phyloP scores from a whole-genome alignment of 352 stramenopile genomes.

The Blastocystis sp. region DNA sequence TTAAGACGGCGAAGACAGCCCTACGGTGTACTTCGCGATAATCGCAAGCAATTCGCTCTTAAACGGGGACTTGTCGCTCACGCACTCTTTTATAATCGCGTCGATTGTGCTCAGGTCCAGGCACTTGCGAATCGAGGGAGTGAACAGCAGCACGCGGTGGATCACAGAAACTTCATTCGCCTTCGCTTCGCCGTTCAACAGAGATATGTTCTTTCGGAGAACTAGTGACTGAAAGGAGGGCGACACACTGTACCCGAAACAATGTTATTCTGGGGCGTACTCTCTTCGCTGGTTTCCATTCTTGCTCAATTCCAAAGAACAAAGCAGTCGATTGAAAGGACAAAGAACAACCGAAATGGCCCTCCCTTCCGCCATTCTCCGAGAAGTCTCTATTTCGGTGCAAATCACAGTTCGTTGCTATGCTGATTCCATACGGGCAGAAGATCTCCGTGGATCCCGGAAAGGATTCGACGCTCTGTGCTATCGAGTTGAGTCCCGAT shows the following conservation, averaged over 20 bases:
- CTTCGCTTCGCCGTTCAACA: slow-evolving; percentile 29
- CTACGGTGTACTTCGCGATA: slow-evolving; percentile 57
- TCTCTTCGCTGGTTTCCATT: neutral
- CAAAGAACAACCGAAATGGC: too few species aligned
- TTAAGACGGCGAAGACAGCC: neutral
- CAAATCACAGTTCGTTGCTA: neutral
- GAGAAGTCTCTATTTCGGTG: neutral
- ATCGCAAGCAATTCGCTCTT: slow-evolving; percentile 22
- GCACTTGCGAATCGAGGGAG: slow-evolving; percentile 63
- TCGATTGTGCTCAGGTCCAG: slow-evolving; percentile 36
- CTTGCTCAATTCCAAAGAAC: too few species aligned
- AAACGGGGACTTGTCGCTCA: slow-evolving; percentile 14
- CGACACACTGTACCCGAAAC: neutral
- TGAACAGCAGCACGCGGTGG: slow-evolving; percentile 66
- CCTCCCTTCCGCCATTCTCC: too few species aligned
- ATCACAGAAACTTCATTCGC: slow-evolving; percentile 17
- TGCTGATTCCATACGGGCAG: slow-evolving; percentile 56
- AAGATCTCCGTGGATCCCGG: neutral
- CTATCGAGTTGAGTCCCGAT: slow-evolving; percentile 60
- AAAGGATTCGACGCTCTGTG: neutral
- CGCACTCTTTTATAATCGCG: slow-evolving; percentile 20
- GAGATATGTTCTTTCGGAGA: slow-evolving; percentile 58
- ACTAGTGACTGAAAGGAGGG: neutral
- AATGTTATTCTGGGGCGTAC: neutral
- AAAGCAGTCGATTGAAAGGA: too few species aligned